Percentiles rank a stretch among this genome's conserved stretches.
These are phyloP conservation scores for Lipomyces yamadae DNA, from an alignment of 805 yeast genomes.

Conservation along the genomic window DNA sequence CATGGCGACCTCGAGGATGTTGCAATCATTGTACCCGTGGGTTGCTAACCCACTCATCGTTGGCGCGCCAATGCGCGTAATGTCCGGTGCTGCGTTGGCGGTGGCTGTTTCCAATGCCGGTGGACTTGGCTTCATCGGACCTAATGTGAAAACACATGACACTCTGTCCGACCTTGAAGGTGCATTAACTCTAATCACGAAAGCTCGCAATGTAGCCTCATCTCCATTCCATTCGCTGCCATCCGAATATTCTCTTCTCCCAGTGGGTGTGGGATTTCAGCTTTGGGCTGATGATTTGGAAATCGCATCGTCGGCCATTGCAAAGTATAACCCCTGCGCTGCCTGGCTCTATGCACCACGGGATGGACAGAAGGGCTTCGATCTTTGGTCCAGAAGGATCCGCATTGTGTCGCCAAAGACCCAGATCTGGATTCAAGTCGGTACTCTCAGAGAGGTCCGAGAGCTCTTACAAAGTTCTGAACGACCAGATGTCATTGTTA, in stretches of 20 bases:
- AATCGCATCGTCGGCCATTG: neutral
- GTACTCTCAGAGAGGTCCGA: neutral
- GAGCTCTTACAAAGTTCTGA: neutral
- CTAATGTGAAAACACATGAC: neutral
- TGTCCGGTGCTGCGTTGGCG: conserved; percentile 11
- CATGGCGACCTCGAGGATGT: too few relatives aligned
- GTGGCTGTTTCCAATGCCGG: conserved; percentile 24
- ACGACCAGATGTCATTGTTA: conserved; percentile 1
- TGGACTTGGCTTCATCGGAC: conserved; percentile 14
- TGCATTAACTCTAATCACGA: neutral
- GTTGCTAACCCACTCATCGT: neutral
- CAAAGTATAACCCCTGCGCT: neutral
- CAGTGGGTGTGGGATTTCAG: neutral
- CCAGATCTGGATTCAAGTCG: conserved; percentile 1
- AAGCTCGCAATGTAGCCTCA: neutral
- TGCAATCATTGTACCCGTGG: neutral
- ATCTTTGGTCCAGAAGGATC: neutral
- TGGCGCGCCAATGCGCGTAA: conserved; percentile 6
- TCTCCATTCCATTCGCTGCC: neutral
- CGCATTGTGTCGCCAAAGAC: neutral
- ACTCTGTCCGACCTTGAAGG: neutral
- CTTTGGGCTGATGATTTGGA: neutral
- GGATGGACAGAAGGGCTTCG: neutral
- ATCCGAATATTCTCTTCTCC: neutral
- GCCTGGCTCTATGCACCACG: conserved; percentile 8